Evolutionary conservation across 768 basidiomycete genomes (phyloP).

Genomic region (Leccinum barrowsii): DNA sequence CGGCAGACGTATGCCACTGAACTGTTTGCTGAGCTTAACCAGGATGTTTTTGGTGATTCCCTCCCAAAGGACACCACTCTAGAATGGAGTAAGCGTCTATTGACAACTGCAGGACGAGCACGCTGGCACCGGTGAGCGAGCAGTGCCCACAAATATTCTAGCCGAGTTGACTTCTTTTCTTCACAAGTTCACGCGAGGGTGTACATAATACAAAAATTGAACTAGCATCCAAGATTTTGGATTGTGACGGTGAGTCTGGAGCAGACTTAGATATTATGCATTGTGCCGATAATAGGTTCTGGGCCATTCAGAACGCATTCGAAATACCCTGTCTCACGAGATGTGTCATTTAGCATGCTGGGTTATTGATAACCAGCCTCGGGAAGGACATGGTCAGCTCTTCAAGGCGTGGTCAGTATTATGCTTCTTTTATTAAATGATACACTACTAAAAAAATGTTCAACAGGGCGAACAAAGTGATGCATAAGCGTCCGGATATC

Average conservation of each 20-base stretch:
- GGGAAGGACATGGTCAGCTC: constrained; percentile 68
- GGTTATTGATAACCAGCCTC: constrained; percentile 68
- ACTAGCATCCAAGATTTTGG: constrained; percentile 79
- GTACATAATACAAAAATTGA: constrained; percentile 64
- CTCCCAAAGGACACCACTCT: constrained; percentile 55
- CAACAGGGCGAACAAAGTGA: constrained; percentile 65
- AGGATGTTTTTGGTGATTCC: constrained; percentile 47
- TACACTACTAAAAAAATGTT: not conserved
- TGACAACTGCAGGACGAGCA: constrained; percentile 70
- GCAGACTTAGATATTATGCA: not conserved
- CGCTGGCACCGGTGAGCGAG: constrained; percentile 52
- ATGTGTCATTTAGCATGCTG: constrained; percentile 91
- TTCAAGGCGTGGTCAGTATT: constrained; percentile 67
- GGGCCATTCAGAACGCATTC: constrained; percentile 60
- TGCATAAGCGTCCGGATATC: constrained; percentile 64
- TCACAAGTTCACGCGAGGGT: constrained; percentile 51
- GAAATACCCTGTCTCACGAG: constrained; percentile 82
- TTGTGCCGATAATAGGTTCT: not conserved
- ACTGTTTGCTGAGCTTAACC: constrained; percentile 62
- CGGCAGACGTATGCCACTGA: constrained; percentile 51
- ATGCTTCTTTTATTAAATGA: not conserved
- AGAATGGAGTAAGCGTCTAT: constrained; percentile 63
- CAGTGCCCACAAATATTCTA: not conserved
- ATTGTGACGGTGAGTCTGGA: constrained; percentile 56
- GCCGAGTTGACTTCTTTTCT: constrained; percentile 2